Conservation (phyloP, 495 filamentous ascomycete species). For the Filosporella fistucella region DNA sequence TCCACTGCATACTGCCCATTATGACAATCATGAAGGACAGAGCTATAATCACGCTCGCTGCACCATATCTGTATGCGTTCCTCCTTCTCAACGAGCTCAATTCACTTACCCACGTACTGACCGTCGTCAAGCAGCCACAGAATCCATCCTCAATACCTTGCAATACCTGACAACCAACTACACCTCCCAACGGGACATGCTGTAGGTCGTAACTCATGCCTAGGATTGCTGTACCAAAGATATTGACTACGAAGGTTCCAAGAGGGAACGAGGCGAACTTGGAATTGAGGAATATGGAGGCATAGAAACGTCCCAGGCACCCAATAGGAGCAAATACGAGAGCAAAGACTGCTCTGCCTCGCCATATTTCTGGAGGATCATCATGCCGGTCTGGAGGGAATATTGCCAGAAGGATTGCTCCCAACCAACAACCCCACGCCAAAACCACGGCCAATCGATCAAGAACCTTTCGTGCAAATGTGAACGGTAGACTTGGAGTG, state of each 20-base stretch:
- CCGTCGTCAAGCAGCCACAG: conserved; percentile 83
- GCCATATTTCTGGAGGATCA: conserved; percentile 54
- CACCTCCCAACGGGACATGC: conserved; percentile 47
- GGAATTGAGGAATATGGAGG: conserved; percentile 62
- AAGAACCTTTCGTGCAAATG: conserved; percentile 50
- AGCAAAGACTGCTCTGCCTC: conserved; percentile 69
- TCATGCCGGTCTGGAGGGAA: conserved; percentile 63
- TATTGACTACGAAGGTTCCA: conserved; percentile 84
- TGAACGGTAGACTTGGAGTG: conserved; percentile 54
- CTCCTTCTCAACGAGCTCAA: conserved; percentile 59
- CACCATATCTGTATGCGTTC: conserved; percentile 75
- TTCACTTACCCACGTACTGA: conserved; percentile 91
- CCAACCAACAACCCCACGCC: conserved; percentile 72
- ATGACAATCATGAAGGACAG: conserved; percentile 67
- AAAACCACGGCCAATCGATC: conserved; percentile 61
- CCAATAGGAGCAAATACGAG: conserved; percentile 84
- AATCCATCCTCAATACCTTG: conserved; percentile 87
- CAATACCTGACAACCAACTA: conserved; percentile 71
- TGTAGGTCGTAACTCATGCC: conserved; percentile 72
- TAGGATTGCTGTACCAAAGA: conserved; percentile 62
- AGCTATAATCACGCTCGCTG: conserved; percentile 56
- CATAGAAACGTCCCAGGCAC: conserved; percentile 69
- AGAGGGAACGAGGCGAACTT: conserved; percentile 70
- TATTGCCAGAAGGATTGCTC: conserved; percentile 67
- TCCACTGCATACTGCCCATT: conserved; percentile 80